Conservation (phyloP, 2,329 filamentous ascomycete species). For the Amauroascus verrucosus region DNA sequence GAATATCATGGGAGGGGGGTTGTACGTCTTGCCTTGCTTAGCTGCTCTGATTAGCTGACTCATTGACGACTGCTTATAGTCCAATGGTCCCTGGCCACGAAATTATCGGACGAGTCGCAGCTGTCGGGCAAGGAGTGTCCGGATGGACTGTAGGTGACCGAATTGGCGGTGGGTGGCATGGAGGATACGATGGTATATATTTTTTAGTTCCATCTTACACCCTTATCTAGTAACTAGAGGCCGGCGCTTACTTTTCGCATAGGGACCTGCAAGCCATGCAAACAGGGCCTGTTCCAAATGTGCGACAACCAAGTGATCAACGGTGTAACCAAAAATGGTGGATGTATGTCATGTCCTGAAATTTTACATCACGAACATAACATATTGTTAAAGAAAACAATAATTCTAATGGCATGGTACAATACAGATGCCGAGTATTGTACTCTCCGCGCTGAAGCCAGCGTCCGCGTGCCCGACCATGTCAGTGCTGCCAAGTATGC, state of each 20-base stretch:
- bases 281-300: constrained; percentile 55
- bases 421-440: constrained; percentile 31
- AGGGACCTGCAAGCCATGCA: constrained; percentile 55
- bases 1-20: constrained; percentile 46
- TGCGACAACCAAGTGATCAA: constrained; percentile 55
- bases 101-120: constrained; percentile 28
- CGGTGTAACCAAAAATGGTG: constrained; percentile 56
- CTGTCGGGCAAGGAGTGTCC: constrained; percentile 24
- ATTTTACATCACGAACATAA: not conserved
- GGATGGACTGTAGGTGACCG: constrained; percentile 32
- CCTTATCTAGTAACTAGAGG: no score
- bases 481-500: constrained; percentile 28
- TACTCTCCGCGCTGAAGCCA: constrained; percentile 30
- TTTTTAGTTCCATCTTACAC: no score
- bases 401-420: not conserved
- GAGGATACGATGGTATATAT: constrained; percentile 32
- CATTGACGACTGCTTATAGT: constrained; percentile 36
- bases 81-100: constrained; percentile 30
- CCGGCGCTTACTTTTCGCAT: no score
- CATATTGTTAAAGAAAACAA: constrained; percentile 3
- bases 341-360: constrained; percentile 38
- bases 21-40: constrained; percentile 23
- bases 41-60: not conserved
- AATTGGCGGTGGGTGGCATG: constrained; percentile 31
- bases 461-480: constrained; percentile 27